Evolutionary conservation across 202 grass and related monocot genomes (phyloP), one percentile per base, ranked within the genome.

Genomic region (Dendrocalamus latiflorus): DNA sequence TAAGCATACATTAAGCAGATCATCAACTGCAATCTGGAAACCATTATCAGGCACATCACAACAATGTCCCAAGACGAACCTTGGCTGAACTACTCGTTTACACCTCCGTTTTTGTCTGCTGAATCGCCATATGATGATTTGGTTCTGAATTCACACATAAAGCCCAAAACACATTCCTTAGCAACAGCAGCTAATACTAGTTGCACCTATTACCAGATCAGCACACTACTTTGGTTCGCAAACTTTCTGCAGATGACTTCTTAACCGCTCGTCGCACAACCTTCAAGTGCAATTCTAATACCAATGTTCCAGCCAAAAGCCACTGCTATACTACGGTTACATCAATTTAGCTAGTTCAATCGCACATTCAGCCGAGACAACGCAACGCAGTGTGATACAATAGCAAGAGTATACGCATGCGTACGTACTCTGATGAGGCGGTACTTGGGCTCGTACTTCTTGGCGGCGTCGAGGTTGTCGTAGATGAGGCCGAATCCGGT

Each of bases 371-470:
- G n/a, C 62, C 8, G 18, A 58, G 4, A 61, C 18, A 41, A 72
- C 9, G 1, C 2, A 59, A 22, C 4, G 25, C 8, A 69, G 70
- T 42, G 67, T 58, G 16, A 21, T 14, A n/a, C 6, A 54, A 14
- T 4, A 14, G 43, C 17, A 57, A 74, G 12, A 39, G 25, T 8
- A 20, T 65, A 61, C n/a, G 48, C 22, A 13, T 1, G 71, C 9
- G 8, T n/a, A 16, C 80, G 42, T 91, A 98, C 92, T 92, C 95
- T 93, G 70, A 98, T 94, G 68, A 98, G 90, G 21, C 90, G 81
- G 70, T 98, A 98, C 88, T 98, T 94, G 79, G 95, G 95, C 79
- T 98, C 95, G 75, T 81, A 93, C 74, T 98, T 98, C 89, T 98
- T 98, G 58, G 95, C 92, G 2, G 89, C 80, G 2, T 98, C 95